These are phyloP conservation scores for Pleurotus ostreatus DNA, from an alignment of 768 basidiomycete species.

Conservation along the genomic window DNA sequence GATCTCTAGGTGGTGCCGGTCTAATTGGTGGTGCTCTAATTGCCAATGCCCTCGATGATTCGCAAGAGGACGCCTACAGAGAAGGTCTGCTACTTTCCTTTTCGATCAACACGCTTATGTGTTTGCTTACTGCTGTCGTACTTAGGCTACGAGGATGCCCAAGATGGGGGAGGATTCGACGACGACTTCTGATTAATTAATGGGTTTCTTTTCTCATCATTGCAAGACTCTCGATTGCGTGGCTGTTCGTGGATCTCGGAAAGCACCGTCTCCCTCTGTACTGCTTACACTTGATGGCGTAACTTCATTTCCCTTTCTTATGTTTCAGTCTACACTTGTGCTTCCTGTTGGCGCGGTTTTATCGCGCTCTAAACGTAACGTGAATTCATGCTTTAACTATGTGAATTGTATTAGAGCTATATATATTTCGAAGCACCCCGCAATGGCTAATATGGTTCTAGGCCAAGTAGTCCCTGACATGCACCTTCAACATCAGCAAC, in stretches of 20 bases:
- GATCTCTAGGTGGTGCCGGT: conserved; percentile 49
- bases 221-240: not conserved
- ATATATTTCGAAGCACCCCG: too few species aligned
- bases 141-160: conserved; percentile 11
- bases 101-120: not conserved
- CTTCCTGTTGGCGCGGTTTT: not conserved
- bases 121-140: conserved; percentile 7
- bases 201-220: not conserved
- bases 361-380: not conserved
- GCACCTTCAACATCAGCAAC: conserved; percentile 64
- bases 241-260: too few species aligned
- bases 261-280: too few species aligned
- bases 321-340: not conserved
- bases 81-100: conserved; percentile 13
- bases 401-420: too few species aligned
- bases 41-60: conserved; percentile 43
- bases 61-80: conserved; percentile 20
- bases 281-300: too few species aligned
- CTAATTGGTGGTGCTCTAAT: conserved; percentile 62
- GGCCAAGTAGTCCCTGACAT: conserved; percentile 54
- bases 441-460: conserved; percentile 31
- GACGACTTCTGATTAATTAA: conserved; percentile 8
- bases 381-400: too few species aligned
- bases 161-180: conserved; percentile 8
- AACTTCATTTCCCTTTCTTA: not conserved